These are phyloP conservation scores for Musa beccarii DNA, from an alignment of 176 grass and related monocot genomes.

Conservation along the genomic window DNA sequence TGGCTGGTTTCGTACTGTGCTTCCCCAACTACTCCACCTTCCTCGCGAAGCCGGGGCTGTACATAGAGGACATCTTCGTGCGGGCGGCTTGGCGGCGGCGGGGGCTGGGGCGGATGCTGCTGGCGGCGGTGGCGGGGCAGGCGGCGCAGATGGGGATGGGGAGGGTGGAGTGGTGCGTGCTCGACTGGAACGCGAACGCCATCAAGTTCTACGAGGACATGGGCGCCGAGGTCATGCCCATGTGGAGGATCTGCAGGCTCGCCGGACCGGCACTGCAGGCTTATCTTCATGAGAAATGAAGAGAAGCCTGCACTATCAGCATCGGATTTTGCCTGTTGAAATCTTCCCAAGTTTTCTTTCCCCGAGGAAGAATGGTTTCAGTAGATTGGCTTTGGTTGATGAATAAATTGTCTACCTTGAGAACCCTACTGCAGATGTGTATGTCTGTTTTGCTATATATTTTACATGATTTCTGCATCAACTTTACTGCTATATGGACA, in stretches of 20 bases:
- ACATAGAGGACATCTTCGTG: slow-evolving; percentile 66
- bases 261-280: slow-evolving; percentile 20
- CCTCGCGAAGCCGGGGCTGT: slow-evolving; percentile 55
- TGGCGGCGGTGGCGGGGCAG: slow-evolving; percentile 57
- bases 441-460: too few species aligned
- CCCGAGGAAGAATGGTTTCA: background rate
- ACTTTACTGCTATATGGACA: too few species aligned
- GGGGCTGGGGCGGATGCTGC: slow-evolving; percentile 71
- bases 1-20: slow-evolving; percentile 53
- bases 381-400: background rate
- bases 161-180: slow-evolving; percentile 78
- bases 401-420: background rate
- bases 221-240: slow-evolving; percentile 77
- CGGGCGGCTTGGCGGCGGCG: slow-evolving; percentile 66
- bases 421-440: background rate
- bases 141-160: slow-evolving; percentile 70
- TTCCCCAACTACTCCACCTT: slow-evolving; percentile 72
- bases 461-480: too few species aligned
- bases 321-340: background rate
- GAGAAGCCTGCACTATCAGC: too few species aligned
- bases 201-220: slow-evolving; percentile 84
- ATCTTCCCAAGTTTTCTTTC: background rate
- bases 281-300: background rate
- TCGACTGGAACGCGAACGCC: slow-evolving; percentile 85
- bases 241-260: slow-evolving; percentile 90